Conservation (phyloP, 768 basidiomycete species). For the Amanita pseudoporphyria region DNA sequence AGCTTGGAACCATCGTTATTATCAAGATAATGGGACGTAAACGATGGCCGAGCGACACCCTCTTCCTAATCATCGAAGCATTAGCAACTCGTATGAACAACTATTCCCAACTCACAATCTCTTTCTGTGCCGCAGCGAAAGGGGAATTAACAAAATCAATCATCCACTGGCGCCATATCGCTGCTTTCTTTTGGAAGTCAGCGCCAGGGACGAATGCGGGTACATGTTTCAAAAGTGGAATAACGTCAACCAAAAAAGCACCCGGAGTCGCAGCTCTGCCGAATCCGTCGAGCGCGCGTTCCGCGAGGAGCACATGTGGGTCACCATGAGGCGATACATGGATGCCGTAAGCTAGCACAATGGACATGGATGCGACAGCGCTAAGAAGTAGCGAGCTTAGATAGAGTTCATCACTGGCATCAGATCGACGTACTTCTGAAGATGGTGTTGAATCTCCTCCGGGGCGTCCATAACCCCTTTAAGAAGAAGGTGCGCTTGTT, state of each 20-base stretch:
- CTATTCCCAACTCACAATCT: constrained; percentile 15
- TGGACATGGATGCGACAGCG: constrained; percentile 28
- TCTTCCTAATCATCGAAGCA: constrained; percentile 9
- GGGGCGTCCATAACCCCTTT: constrained; percentile 20
- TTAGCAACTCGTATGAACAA: background rate
- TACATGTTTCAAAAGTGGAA: constrained; percentile 31
- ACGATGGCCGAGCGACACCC: constrained; percentile 15
- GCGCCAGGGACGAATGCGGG: constrained; percentile 55
- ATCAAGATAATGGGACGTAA: constrained; percentile 16
- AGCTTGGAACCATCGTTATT: constrained; percentile 12
- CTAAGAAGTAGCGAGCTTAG: constrained; percentile 14
- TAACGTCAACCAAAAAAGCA: constrained; percentile 33
- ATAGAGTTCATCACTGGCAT: background rate
- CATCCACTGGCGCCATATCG: constrained; percentile 28
- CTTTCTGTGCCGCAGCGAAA: constrained; percentile 18
- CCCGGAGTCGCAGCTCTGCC: constrained; percentile 29
- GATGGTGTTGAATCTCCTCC: background rate
- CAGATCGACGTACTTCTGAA: background rate
- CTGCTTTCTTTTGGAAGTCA: constrained; percentile 44
- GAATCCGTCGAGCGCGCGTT: constrained; percentile 25
- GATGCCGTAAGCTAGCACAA: constrained; percentile 39
- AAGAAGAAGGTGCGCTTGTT: constrained; percentile 23
- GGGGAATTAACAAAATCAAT: constrained; percentile 28
- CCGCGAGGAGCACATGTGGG: constrained; percentile 32
- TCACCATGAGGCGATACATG: constrained; percentile 28